These are phyloP conservation scores for Sporothrix euskadiensis DNA, from an alignment of 2,329 filamentous ascomycete genomes.

Conservation along the genomic window DNA sequence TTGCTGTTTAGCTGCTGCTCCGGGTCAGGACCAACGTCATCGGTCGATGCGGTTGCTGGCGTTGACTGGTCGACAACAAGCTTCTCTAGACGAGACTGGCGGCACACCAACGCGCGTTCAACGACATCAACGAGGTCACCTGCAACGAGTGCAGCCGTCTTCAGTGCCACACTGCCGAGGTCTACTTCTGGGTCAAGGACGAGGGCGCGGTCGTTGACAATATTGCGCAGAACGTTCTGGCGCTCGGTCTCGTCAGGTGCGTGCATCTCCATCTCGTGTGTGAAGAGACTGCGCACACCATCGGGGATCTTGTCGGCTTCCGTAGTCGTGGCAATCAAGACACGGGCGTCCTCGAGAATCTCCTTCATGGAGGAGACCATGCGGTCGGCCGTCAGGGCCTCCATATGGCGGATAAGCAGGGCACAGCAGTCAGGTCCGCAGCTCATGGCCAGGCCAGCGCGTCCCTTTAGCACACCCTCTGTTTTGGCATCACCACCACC, in stretches of 20 bases:
- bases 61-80: slow-evolving; percentile 52
- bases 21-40: slow-evolving; percentile 9
- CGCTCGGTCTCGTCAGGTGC: slow-evolving; percentile 91
- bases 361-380: slow-evolving; percentile 85
- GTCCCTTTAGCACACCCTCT: slow-evolving; percentile 82
- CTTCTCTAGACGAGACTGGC: slow-evolving; percentile 71
- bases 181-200: slow-evolving; percentile 82
- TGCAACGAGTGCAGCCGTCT: slow-evolving; percentile 92
- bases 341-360: slow-evolving; percentile 73
- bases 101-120: slow-evolving; percentile 79
- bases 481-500: slow-evolving; percentile 92
- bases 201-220: slow-evolving; percentile 74
- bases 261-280: slow-evolving; percentile 89
- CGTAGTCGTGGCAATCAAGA: slow-evolving; percentile 90
- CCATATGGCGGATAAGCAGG: slow-evolving; percentile 84
- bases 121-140: slow-evolving; percentile 94
- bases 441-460: slow-evolving; percentile 83
- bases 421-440: slow-evolving; percentile 84
- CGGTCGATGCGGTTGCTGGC: not conserved
- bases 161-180: slow-evolving; percentile 80
- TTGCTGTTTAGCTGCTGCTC: slow-evolving; percentile 27
- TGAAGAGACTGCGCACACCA: slow-evolving; percentile 85
- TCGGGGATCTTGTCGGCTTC: slow-evolving; percentile 94
- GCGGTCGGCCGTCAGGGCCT: slow-evolving; percentile 85
- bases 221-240: slow-evolving; percentile 79